Conservation (phyloP, 495 filamentous ascomycete species). For the Elasticomyces elasticus region DNA sequence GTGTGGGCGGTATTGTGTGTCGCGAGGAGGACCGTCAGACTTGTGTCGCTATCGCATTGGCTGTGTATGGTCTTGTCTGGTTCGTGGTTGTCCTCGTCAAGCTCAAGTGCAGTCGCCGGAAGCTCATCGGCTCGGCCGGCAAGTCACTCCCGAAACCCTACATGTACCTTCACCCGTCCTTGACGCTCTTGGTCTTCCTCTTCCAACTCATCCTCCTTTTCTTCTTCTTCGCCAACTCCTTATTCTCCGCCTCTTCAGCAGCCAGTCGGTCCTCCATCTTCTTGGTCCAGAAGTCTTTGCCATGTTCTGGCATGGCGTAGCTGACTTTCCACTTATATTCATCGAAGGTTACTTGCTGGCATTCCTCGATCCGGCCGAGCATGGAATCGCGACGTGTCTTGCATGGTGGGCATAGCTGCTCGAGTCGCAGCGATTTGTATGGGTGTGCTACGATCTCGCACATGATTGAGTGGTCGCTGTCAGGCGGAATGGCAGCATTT, state of each 20-base stretch:
- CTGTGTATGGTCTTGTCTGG: neutral
- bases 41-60: neutral
- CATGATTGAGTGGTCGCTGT: conserved; percentile 2
- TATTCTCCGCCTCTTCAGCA: neutral
- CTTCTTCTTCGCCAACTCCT: conserved; percentile 5
- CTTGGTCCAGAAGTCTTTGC: conserved; percentile 18
- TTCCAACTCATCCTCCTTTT: conserved; percentile 1
- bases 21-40: neutral
- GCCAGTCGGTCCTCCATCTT: conserved; percentile 22
- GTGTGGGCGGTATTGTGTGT: neutral
- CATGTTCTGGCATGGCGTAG: conserved; percentile 23
- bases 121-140: neutral
- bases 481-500: conserved; percentile 17
- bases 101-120: neutral
- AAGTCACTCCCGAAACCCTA: neutral
- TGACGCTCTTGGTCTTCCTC: conserved; percentile 2
- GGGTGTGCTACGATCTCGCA: conserved; percentile 21
- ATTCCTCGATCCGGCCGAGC: conserved; percentile 14
- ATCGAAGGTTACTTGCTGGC: conserved; percentile 22
- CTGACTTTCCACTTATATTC: conserved; percentile 32
- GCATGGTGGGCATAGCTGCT: conserved; percentile 24
- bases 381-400: conserved; percentile 9
- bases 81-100: neutral
- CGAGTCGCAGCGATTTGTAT: conserved; percentile 17
- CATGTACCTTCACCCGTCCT: conserved; percentile 13